Conservation (phyloP, 2,329 filamentous ascomycete species). For the Colletotrichum sidae region DNA sequence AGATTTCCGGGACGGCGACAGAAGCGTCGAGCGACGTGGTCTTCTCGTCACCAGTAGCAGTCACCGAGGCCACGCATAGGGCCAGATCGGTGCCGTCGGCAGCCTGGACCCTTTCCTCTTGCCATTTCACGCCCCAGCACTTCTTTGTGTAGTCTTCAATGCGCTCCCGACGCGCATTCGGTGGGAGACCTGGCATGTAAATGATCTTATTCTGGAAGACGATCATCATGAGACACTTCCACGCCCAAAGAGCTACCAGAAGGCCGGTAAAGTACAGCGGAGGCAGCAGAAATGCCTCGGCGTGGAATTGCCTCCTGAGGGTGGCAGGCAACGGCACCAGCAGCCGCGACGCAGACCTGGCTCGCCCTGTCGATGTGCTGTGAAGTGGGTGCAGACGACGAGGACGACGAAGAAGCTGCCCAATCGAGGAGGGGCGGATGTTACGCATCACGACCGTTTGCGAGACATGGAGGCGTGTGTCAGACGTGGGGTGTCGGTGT, state of each 20-base stretch:
- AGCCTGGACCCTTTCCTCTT: conserved; percentile 69
- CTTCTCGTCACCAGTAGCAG: conserved; percentile 36
- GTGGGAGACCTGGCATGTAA: conserved; percentile 82
- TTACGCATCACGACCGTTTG: conserved; percentile 41
- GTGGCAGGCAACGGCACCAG: conserved; percentile 30
- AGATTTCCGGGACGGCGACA: conserved; percentile 51
- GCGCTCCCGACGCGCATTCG: conserved; percentile 74
- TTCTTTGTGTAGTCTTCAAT: conserved; percentile 71
- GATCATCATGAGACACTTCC: conserved; percentile 80
- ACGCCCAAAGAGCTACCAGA: conserved; percentile 72
- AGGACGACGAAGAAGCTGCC: conserved; percentile 34
- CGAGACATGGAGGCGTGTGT: conserved; percentile 29
- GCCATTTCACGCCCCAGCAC: conserved; percentile 74
- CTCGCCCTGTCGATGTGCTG: conserved; percentile 28
- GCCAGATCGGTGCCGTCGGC: conserved; percentile 75
- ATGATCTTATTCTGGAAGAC: conserved; percentile 85
- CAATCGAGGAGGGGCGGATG: conserved; percentile 39
- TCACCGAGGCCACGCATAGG: conserved; percentile 64
- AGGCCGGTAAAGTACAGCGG: conserved; percentile 76
- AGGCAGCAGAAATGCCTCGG: conserved; percentile 65
- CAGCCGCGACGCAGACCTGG: conserved; percentile 22
- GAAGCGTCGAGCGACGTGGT: conserved; percentile 28
- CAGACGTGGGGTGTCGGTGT: conserved; percentile 14
- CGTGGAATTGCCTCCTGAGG: conserved; percentile 47
- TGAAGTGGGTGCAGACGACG: conserved; percentile 15